Conservation (phyloP, 2,329 filamentous ascomycete species). For the Trichoderma atrobrunneum region DNA sequence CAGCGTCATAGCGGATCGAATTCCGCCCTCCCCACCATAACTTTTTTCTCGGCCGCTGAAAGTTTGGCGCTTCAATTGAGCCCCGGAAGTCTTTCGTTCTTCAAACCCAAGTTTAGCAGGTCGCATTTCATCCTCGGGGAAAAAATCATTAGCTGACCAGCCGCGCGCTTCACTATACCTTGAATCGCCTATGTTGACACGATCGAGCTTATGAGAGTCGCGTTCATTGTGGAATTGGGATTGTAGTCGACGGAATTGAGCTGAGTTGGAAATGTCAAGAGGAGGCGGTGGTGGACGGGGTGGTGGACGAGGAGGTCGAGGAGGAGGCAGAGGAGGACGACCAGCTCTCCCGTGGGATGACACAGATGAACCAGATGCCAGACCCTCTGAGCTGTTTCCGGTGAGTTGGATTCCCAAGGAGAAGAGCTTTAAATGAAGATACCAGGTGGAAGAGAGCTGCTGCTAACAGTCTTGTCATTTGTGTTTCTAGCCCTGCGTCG, state of each 20-base stretch:
- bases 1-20: conserved; percentile 14
- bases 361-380: conserved; percentile 53
- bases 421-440: neutral
- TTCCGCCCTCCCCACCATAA: conserved; percentile 20
- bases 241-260: neutral
- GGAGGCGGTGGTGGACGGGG: conserved; percentile 51
- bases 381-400: conserved; percentile 59
- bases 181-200: neutral
- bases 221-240: neutral
- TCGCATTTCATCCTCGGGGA: neutral
- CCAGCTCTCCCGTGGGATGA: conserved; percentile 52
- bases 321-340: conserved; percentile 45
- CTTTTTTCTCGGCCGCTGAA: conserved; percentile 11
- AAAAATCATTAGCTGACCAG: neutral
- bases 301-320: conserved; percentile 49
- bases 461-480: conserved; percentile 3
- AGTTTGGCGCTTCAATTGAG: conserved; percentile 12
- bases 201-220: neutral
- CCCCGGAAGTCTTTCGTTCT: neutral
- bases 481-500: conserved; percentile 45
- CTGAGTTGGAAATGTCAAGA: conserved; percentile 44
- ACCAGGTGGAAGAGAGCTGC: neutral
- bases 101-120: neutral
- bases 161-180: neutral
- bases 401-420: conserved; percentile 36